Base-by-base conservation (phyloP, 2,329 filamentous ascomycete species). In the Neoscytalidium dimidiatum region DNA sequence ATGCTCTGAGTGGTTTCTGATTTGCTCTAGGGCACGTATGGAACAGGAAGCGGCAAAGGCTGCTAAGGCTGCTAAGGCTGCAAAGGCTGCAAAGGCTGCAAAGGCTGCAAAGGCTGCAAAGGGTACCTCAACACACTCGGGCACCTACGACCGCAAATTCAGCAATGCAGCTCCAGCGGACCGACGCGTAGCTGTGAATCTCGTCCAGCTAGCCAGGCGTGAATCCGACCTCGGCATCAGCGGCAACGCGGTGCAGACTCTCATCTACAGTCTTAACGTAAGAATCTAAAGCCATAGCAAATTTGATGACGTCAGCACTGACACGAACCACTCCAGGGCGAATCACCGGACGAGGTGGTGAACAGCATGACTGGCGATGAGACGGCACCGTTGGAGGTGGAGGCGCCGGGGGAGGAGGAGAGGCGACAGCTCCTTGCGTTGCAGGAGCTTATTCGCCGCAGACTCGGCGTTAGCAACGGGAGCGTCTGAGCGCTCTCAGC, bases 141-240 rank as follows among this genome's bases (percentile, higher is more conserved):
- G 14, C 23, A 9, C 52, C 29, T 53, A 58, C 64, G 49, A 53
- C 31, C 35, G 31, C 23, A 29, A 26, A 26, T 65, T 65, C 63
- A 65, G 48, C 21, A n/a, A 31, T 11, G 56, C 56, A 53, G 67
- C 74, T 35, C 69, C 91, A 21, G 82, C 84, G 61, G 86, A 91
- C 74, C 84, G 90, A 72, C 88, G 91, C 72, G 84, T 87, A 48
- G 88, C 88, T 4, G 81, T 92, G 66, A 88, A 86, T 66, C 81
- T 92, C 33, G 81, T 84, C 49, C 83, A 85, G 67, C 79, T 92
- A 41, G 80, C 82, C 53, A 81, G 81, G 63, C 81, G 82, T 68
- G 80, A 83, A 67, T 77, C 77, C 62, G 81, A 83, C 26, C 79
- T 85, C 57, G 79, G 81, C 33, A 73, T 88, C 57, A 78, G 73